Conservation (phyloP, 768 basidiomycete genomes). For the Boletus edulis region DNA sequence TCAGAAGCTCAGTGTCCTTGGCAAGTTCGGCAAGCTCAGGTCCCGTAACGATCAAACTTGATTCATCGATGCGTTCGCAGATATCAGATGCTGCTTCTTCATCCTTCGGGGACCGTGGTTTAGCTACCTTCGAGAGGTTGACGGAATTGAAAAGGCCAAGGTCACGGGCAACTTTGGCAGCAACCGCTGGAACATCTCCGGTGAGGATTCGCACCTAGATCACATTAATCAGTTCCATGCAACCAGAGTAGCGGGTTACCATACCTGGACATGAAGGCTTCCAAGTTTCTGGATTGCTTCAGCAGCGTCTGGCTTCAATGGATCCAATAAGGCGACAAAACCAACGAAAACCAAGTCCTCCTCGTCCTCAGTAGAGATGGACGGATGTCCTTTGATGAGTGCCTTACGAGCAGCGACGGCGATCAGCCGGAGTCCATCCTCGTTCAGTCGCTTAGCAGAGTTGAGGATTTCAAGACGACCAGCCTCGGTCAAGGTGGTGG, state of each 20-base stretch:
- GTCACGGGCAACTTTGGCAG: constrained; percentile 38
- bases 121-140: constrained; percentile 11
- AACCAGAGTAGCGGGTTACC: background rate
- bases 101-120: constrained; percentile 18
- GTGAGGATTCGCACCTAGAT: constrained; percentile 35
- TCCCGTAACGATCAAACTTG: constrained; percentile 27
- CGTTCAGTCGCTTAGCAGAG: constrained; percentile 29
- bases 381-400: constrained; percentile 11
- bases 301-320: constrained; percentile 32
- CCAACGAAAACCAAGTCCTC: constrained; percentile 30
- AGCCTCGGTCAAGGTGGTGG: constrained; percentile 13
- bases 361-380: constrained; percentile 25
- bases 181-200: constrained; percentile 34
- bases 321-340: constrained; percentile 30
- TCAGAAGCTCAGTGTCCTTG: constrained; percentile 24
- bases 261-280: constrained; percentile 30
- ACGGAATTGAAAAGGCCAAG: constrained; percentile 29
- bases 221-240: constrained; percentile 4
- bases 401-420: constrained; percentile 27
- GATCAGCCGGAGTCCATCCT: constrained; percentile 31
- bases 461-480: constrained; percentile 23
- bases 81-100: constrained; percentile 21
- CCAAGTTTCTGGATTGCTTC: constrained; percentile 29
- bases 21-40: constrained; percentile 28
- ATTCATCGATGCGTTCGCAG: constrained; percentile 15